phyloP scores from a whole-genome alignment of 2,329 filamentous ascomycete species.

The Podosphaera fusca region DNA sequence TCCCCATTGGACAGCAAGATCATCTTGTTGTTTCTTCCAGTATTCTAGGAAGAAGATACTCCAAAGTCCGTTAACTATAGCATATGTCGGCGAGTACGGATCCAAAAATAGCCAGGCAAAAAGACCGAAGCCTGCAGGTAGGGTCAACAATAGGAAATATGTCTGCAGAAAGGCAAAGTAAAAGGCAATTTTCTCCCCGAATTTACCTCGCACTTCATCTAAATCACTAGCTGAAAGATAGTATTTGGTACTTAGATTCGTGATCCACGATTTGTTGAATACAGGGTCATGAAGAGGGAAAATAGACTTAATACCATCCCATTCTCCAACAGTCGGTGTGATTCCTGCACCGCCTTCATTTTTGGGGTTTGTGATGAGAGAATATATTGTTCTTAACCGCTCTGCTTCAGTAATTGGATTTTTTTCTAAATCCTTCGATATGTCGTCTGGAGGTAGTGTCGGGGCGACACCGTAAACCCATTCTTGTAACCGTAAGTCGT shows the following conservation, averaged over 20 bases:
- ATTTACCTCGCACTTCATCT: not conserved
- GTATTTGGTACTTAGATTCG: slow-evolving; percentile 50
- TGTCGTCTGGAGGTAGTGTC: slow-evolving; percentile 51
- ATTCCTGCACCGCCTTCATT: slow-evolving; percentile 62
- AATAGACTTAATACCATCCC: slow-evolving; percentile 48
- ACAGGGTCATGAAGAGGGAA: slow-evolving; percentile 59
- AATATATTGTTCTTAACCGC: slow-evolving; percentile 65
- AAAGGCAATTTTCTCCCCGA: slow-evolving; percentile 22
- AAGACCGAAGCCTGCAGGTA: slow-evolving; percentile 58
- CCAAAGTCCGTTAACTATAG: slow-evolving; percentile 61
- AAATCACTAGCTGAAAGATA: slow-evolving; percentile 36
- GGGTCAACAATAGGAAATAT: slow-evolving; percentile 69
- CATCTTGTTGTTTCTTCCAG: slow-evolving; percentile 83
- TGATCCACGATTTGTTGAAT: slow-evolving; percentile 56
- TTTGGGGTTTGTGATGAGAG: slow-evolving; percentile 52
- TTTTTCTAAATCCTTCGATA: slow-evolving; percentile 39
- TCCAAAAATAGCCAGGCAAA: slow-evolving; percentile 63
- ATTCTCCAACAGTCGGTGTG: slow-evolving; percentile 41
- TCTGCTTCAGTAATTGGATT: slow-evolving; percentile 76
- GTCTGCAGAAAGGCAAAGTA: slow-evolving; percentile 89
- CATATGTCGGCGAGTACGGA: slow-evolving; percentile 63
- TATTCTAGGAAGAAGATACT: slow-evolving; percentile 77
- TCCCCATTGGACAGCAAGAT: slow-evolving; percentile 71
- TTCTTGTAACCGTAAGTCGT: slow-evolving; percentile 71
- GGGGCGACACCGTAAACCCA: slow-evolving; percentile 79